These are phyloP conservation scores for Hyparrhenia diplandra DNA, from an alignment of 176 grass and related monocot genomes.

Conservation along the genomic window DNA sequence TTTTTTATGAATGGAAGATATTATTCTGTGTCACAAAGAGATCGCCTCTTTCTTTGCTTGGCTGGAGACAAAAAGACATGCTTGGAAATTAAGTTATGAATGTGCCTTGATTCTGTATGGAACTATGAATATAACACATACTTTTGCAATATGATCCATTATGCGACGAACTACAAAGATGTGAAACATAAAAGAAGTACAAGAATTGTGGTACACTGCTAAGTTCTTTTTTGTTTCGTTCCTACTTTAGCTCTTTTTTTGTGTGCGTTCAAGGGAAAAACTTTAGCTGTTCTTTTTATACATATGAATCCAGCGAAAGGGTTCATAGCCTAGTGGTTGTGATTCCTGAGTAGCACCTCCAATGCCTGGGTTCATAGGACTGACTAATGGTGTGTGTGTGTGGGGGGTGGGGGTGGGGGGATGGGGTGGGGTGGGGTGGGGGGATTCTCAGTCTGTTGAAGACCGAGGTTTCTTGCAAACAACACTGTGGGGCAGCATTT, in stretches of 20 bases:
- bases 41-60: slow-evolving; percentile 13
- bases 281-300: neutral
- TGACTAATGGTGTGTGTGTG: no score
- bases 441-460: neutral
- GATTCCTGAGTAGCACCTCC: neutral
- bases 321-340: neutral
- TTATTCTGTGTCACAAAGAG: neutral
- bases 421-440: no score
- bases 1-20: slow-evolving; percentile 8
- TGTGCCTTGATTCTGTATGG: slow-evolving; percentile 22
- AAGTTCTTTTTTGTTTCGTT: neutral
- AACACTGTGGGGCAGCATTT: neutral
- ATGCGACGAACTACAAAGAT: neutral
- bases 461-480: neutral
- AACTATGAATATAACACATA: slow-evolving; percentile 10
- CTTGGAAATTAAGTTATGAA: slow-evolving; percentile 2
- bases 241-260: neutral
- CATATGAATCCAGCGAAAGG: neutral
- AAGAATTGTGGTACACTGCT: neutral
- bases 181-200: neutral
- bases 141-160: slow-evolving; percentile 18
- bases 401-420: no score
- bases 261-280: neutral
- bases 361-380: neutral
- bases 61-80: neutral